phyloP scores from a whole-genome alignment of 495 filamentous ascomycete species.

The Penicillium pancosmium region DNA sequence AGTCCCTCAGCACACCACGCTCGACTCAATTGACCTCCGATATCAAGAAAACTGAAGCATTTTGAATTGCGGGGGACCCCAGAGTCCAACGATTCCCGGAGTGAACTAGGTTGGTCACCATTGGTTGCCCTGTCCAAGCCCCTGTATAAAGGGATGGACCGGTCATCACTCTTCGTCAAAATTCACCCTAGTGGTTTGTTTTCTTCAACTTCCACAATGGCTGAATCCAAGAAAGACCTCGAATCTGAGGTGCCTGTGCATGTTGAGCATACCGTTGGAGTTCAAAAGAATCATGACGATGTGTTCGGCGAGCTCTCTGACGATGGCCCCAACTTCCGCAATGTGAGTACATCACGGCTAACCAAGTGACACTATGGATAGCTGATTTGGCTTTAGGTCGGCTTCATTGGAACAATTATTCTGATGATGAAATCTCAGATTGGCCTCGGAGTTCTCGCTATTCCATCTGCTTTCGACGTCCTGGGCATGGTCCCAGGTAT shows the following conservation, averaged over 20 bases:
- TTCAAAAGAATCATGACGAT: background rate
- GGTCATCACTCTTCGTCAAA: background rate
- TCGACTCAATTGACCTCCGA: background rate
- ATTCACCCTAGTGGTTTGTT: background rate
- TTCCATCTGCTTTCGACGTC: background rate
- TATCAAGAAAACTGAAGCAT: background rate
- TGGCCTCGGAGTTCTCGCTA: slow-evolving; percentile 2
- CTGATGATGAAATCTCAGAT: slow-evolving; percentile 4
- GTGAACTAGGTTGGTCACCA: background rate
- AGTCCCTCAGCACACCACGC: background rate
- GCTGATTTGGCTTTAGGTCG: background rate
- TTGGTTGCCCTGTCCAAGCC: background rate
- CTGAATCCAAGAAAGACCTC: background rate
- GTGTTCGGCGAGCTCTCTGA: background rate
- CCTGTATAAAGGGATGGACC: slow-evolving; percentile 1
- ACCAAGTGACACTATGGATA: background rate
- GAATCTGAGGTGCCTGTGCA: background rate
- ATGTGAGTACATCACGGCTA: background rate
- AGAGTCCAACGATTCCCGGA: background rate
- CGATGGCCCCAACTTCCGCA: background rate
- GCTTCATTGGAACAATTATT: background rate
- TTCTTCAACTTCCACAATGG: background rate
- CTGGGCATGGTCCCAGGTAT: background rate
- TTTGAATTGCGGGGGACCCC: background rate
- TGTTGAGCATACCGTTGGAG: background rate